These are phyloP conservation scores for Peltaster fructicola DNA, from an alignment of 2,329 filamentous ascomycete genomes.

Conservation along the genomic window DNA sequence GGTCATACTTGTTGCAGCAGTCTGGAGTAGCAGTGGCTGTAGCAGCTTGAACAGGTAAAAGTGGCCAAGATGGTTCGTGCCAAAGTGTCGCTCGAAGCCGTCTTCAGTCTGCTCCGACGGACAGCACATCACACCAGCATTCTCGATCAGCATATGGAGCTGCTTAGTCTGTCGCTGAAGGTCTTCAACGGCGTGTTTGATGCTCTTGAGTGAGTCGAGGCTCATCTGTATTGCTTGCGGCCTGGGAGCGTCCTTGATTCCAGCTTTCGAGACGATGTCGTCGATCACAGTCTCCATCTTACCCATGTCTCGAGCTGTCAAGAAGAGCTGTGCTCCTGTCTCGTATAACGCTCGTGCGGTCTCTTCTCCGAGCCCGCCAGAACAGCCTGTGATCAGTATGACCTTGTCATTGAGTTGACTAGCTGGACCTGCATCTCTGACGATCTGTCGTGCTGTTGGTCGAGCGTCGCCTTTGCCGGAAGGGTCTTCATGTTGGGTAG, in stretches of 20 bases:
- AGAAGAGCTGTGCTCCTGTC: slow-evolving; percentile 29
- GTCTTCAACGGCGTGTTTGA: slow-evolving; percentile 17
- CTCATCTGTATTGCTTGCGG: slow-evolving; percentile 14
- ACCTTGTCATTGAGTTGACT: slow-evolving; percentile 21
- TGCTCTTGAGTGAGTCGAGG: slow-evolving; percentile 16
- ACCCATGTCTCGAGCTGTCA: slow-evolving; percentile 25
- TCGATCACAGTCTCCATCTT: slow-evolving; percentile 21
- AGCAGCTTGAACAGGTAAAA: slow-evolving; percentile 38
- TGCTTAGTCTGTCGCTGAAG: slow-evolving; percentile 7
- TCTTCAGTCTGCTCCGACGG: slow-evolving; percentile 24
- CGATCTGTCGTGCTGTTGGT: slow-evolving; percentile 12
- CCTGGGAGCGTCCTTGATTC: slow-evolving; percentile 7
- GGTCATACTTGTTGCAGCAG: slow-evolving; percentile 18
- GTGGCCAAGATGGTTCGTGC: slow-evolving; percentile 35
- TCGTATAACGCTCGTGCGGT: slow-evolving; percentile 27
- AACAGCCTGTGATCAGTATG: slow-evolving; percentile 28
- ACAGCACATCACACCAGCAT: slow-evolving; percentile 23
- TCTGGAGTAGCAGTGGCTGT: slow-evolving; percentile 24
- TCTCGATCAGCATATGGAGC: slow-evolving; percentile 10
- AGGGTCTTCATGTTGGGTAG: slow-evolving; percentile 19
- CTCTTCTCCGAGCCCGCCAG: slow-evolving; percentile 28
- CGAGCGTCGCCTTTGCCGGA: slow-evolving; percentile 14
- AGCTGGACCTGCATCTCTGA: slow-evolving; percentile 13
- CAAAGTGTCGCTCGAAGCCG: slow-evolving; percentile 35
- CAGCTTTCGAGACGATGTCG: slow-evolving; percentile 10